A percentile compares a stretch with the other conserved stretches of the same genome.
phyloP scores from a whole-genome alignment of 148 eudicot genomes.

The Cornus florida region DNA sequence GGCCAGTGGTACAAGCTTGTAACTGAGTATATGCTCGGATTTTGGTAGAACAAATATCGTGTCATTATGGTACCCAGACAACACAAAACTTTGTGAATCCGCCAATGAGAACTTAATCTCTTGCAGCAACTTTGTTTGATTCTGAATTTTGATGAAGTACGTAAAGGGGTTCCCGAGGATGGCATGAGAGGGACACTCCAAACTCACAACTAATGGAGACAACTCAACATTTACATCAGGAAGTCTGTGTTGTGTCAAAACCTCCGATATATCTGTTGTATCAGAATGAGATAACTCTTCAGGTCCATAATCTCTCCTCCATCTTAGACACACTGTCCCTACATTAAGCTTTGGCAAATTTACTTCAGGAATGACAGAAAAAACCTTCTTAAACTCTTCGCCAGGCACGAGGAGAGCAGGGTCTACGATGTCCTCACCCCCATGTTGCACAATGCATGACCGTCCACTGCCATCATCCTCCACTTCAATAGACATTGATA shows the following conservation, averaged over 20 bases:
- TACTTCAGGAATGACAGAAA: slow-evolving; percentile 57
- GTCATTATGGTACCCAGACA: slow-evolving; percentile 78
- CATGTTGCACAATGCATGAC: slow-evolving; percentile 42
- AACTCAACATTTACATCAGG: slow-evolving; percentile 74
- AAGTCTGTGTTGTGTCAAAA: slow-evolving; percentile 65
- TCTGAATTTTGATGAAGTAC: slow-evolving; percentile 61
- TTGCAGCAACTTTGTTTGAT: slow-evolving; percentile 76
- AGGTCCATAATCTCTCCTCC: slow-evolving; percentile 56
- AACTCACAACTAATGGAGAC: slow-evolving; percentile 68
- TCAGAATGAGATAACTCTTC: slow-evolving; percentile 16
- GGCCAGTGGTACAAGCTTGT: slow-evolving; percentile 79
- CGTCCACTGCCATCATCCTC: slow-evolving; percentile 49
- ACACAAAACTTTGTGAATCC: slow-evolving; percentile 86
- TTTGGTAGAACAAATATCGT: slow-evolving; percentile 68
- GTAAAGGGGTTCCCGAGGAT: slow-evolving; percentile 81
- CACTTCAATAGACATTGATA: slow-evolving; percentile 64
- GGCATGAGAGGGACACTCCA: slow-evolving; percentile 92
- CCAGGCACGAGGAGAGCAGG: slow-evolving; percentile 67
- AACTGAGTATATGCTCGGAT: slow-evolving; percentile 62
- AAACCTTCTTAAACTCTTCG: slow-evolving; percentile 79
- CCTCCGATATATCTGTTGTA: slow-evolving; percentile 32
- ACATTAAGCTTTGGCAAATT: slow-evolving; percentile 45
- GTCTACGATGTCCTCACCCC: slow-evolving; percentile 35
- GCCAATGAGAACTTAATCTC: slow-evolving; percentile 84
- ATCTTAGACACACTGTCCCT: slow-evolving; percentile 69